Conservation (phyloP, 768 basidiomycete species). For the Lentinula edodes region DNA sequence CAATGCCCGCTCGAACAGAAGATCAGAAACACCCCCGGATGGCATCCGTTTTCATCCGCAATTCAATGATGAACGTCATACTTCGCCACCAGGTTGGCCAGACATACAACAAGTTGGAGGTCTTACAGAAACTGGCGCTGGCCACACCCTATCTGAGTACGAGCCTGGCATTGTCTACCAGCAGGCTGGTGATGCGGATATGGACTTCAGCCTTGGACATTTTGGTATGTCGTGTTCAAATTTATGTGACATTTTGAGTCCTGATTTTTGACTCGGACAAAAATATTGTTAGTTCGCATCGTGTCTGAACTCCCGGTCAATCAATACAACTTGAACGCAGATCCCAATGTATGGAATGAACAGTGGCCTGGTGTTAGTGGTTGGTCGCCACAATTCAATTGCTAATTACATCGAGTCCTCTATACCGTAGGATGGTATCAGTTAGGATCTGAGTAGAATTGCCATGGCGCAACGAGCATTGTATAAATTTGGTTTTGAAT, state of each 20-base stretch:
- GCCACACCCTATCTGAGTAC: constrained; percentile 4
- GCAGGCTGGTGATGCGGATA: constrained; percentile 24
- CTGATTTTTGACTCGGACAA: not conserved
- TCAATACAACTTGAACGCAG: not conserved
- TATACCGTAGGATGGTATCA: too few species aligned
- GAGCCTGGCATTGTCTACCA: constrained; percentile 11
- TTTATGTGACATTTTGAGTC: not conserved
- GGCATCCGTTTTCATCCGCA: constrained; percentile 14
- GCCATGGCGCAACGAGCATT: too few species aligned
- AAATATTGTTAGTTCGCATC: constrained; percentile 21
- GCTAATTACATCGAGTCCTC: not conserved
- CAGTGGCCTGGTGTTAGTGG: not conserved
- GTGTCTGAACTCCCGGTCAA: constrained; percentile 20
- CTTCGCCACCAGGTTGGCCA: constrained; percentile 35
- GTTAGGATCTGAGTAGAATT: too few species aligned
- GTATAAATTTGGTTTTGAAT: too few species aligned
- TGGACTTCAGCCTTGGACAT: constrained; percentile 44
- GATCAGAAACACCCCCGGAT: constrained; percentile 4
- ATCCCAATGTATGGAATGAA: not conserved
- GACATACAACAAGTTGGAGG: constrained; percentile 24
- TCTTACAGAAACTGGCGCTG: not conserved
- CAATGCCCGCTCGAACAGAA: not conserved
- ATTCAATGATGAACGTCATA: constrained; percentile 16
- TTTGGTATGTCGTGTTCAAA: constrained; percentile 18
- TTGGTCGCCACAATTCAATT: constrained; percentile 3